Evolutionary conservation across 2,329 filamentous ascomycete genomes (phyloP).

Genomic region (Alternaria brassicae): DNA sequence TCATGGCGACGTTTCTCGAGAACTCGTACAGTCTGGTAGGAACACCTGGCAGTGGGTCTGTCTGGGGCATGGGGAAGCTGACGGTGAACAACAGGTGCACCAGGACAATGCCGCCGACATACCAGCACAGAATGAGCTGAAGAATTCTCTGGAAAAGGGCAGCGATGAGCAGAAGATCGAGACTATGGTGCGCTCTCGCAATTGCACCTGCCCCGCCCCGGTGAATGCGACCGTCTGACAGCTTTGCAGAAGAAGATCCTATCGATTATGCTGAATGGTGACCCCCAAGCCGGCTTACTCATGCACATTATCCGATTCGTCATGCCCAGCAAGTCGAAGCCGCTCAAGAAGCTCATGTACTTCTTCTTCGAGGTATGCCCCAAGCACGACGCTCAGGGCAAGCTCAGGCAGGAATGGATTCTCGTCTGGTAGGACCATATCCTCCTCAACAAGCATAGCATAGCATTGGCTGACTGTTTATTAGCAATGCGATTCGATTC

Average conservation of each 20-base stretch:
- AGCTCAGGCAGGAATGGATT: constrained; percentile 99
- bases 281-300: constrained; percentile 90
- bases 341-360: constrained; percentile 96
- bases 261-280: constrained; percentile 97
- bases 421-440: constrained; percentile 89
- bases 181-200: constrained; percentile 59
- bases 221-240: constrained; percentile 61
- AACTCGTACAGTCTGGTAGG: constrained; percentile 85
- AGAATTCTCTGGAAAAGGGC: constrained; percentile 91
- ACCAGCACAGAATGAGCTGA: constrained; percentile 87
- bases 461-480: constrained; percentile 28
- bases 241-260: constrained; percentile 75
- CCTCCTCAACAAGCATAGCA: too few species aligned
- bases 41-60: constrained; percentile 34
- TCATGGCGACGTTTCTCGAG: constrained; percentile 94
- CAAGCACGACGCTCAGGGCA: constrained; percentile 88
- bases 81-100: constrained; percentile 65
- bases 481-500: constrained; percentile 95
- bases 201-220: constrained; percentile 34
- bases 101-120: constrained; percentile 96
- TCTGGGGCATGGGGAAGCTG: constrained; percentile 36
- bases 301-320: constrained; percentile 99
- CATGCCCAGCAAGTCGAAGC: constrained; percentile 97
- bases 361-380: constrained; percentile 99
- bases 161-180: constrained; percentile 92